Percentiles rank a stretch among this genome's conserved stretches.
phyloP scores from a whole-genome alignment of 768 basidiomycete species.

The Russula abietina region DNA sequence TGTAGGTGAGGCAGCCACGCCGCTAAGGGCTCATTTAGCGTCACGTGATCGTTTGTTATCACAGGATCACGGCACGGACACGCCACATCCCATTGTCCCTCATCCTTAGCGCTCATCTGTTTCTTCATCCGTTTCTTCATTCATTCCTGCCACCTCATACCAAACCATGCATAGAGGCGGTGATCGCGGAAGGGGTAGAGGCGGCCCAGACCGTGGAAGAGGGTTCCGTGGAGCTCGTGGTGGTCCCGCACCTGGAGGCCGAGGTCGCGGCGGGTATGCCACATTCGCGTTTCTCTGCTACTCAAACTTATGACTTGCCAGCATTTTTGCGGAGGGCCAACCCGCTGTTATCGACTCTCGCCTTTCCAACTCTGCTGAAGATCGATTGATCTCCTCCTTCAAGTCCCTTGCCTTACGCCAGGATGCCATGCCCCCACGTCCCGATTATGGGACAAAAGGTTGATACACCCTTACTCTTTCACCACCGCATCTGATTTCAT shows the following conservation, averaged over 20 bases:
- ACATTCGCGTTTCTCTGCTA: neutral
- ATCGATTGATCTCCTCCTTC: constrained; percentile 38
- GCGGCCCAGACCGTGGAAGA: constrained; percentile 25
- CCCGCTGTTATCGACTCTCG: constrained; percentile 52
- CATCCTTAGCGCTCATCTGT: neutral
- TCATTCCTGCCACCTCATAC: neutral
- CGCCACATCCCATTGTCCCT: neutral
- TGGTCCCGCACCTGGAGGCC: constrained; percentile 30
- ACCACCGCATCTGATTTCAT: neutral
- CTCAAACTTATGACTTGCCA: constrained; percentile 22
- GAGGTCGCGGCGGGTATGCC: constrained; percentile 37
- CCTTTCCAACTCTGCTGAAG: constrained; percentile 37
- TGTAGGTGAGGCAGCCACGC: neutral
- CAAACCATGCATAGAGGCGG: constrained; percentile 27
- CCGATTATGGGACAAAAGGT: constrained; percentile 39
- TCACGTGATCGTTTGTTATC: neutral
- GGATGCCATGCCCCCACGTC: constrained; percentile 41
- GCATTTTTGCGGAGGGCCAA: constrained; percentile 37
- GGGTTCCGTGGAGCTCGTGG: constrained; percentile 24
- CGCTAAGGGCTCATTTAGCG: neutral
- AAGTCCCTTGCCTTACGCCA: constrained; percentile 29
- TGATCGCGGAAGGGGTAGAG: constrained; percentile 26
- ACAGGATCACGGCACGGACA: neutral
- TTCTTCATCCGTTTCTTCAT: neutral
- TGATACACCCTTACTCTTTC: neutral